A percentile compares a stretch with the other conserved stretches of the same genome.
Conservation (phyloP, 2,329 filamentous ascomycete species). For the Claviceps purpurea region DNA sequence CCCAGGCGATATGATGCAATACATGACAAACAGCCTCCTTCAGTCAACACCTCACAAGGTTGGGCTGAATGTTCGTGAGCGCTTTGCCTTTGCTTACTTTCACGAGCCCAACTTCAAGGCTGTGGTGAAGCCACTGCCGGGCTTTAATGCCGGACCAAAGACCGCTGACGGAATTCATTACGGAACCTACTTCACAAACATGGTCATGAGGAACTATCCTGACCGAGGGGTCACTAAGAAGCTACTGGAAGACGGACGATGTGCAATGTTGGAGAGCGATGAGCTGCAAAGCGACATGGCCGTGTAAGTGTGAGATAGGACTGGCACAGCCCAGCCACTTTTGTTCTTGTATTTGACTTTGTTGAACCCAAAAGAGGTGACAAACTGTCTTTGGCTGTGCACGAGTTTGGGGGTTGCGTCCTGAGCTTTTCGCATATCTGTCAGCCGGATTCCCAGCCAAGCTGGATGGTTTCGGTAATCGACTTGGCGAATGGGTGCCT, state of each 20-base stretch:
- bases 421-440: neutral
- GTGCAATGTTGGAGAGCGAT: slow-evolving; percentile 9
- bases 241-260: slow-evolving; percentile 17
- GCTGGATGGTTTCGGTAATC: neutral
- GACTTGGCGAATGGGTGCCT: neutral
- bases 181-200: slow-evolving; percentile 38
- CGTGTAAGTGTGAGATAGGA: neutral
- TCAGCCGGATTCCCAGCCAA: neutral
- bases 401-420: neutral
- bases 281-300: slow-evolving; percentile 14
- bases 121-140: slow-evolving; percentile 27
- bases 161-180: slow-evolving; percentile 31
- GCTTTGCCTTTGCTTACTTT: slow-evolving; percentile 39
- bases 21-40: no score
- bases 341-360: neutral
- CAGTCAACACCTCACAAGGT: no score
- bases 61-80: no score
- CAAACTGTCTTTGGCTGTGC: neutral
- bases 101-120: slow-evolving; percentile 36
- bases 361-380: neutral
- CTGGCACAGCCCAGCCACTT: neutral
- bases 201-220: slow-evolving; percentile 36
- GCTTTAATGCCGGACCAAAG: slow-evolving; percentile 20
- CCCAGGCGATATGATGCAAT: no score
- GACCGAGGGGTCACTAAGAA: slow-evolving; percentile 29